Conservation (phyloP, 306 rosid genomes). For the Fragaria nilgerrensis region DNA sequence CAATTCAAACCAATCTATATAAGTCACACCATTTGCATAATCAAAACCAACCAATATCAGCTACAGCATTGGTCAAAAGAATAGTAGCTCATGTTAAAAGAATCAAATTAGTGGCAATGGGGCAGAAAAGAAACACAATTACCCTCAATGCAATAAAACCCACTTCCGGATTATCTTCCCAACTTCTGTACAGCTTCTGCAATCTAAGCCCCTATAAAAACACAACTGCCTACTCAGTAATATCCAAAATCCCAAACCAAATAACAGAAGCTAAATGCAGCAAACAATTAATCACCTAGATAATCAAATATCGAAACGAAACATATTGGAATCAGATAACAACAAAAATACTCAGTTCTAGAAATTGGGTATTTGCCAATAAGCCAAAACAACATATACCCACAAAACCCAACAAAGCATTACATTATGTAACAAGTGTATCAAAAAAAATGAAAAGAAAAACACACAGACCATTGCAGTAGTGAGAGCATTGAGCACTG, state of each 20-base stretch:
- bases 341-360: background rate
- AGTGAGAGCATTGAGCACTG: constrained; percentile 54
- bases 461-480: constrained; percentile 38
- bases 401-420: background rate
- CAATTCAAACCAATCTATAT: constrained; percentile 1
- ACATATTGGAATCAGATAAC: background rate
- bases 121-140: background rate
- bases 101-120: background rate
- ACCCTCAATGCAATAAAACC: constrained; percentile 83
- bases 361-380: background rate
- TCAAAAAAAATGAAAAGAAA: too few relatives aligned
- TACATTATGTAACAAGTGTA: background rate
- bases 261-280: background rate
- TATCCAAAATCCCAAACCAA: background rate
- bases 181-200: constrained; percentile 52
- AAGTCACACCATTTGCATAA: constrained; percentile 13
- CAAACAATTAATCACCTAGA: background rate
- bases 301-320: background rate
- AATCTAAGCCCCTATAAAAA: constrained; percentile 53
- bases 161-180: constrained; percentile 79
- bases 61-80: background rate
- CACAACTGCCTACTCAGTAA: background rate
- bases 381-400: background rate
- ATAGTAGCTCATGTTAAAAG: background rate
- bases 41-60: background rate